phyloP scores from a whole-genome alignment of 2,329 filamentous ascomycete genomes.

The Nothophoma quercina region DNA sequence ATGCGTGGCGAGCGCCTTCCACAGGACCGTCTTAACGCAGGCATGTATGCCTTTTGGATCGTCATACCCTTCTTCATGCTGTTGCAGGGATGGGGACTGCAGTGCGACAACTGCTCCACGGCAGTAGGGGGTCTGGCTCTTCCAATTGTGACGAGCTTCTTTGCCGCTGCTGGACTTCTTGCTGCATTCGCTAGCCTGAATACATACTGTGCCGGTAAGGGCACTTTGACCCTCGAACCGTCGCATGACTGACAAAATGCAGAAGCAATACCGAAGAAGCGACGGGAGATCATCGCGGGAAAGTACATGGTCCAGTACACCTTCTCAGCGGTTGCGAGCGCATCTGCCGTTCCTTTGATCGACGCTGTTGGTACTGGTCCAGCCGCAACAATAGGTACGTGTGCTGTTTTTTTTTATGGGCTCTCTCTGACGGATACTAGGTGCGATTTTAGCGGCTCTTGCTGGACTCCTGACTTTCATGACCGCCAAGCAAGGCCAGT shows the following conservation, averaged over 20 bases:
- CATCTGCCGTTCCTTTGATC: constrained; percentile 37
- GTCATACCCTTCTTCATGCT: constrained; percentile 44
- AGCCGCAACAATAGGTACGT: constrained; percentile 23
- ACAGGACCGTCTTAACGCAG: constrained; percentile 29
- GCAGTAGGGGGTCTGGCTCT: constrained; percentile 43
- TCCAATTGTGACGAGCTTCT: constrained; percentile 46
- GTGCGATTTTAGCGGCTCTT: constrained; percentile 17
- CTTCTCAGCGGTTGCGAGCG: constrained; percentile 33
- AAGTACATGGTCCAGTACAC: constrained; percentile 47
- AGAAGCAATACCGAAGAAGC: constrained; percentile 35
- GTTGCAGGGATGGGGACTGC: constrained; percentile 50
- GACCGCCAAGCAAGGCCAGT: constrained; percentile 18
- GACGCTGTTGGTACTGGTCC: constrained; percentile 37
- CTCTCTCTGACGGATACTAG: neutral
- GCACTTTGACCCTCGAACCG: too few species aligned
- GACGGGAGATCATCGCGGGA: constrained; percentile 36
- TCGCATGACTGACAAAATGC: neutral
- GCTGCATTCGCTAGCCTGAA: constrained; percentile 51
- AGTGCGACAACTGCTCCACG: constrained; percentile 30
- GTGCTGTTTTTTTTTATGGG: neutral
- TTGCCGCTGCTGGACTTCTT: constrained; percentile 48
- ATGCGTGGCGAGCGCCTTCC: constrained; percentile 25
- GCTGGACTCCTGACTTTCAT: constrained; percentile 20
- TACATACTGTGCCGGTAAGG: constrained; percentile 51
- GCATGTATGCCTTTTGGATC: constrained; percentile 38